phyloP scores from a whole-genome alignment of 768 basidiomycete species.

The Sutorius australiensis region DNA sequence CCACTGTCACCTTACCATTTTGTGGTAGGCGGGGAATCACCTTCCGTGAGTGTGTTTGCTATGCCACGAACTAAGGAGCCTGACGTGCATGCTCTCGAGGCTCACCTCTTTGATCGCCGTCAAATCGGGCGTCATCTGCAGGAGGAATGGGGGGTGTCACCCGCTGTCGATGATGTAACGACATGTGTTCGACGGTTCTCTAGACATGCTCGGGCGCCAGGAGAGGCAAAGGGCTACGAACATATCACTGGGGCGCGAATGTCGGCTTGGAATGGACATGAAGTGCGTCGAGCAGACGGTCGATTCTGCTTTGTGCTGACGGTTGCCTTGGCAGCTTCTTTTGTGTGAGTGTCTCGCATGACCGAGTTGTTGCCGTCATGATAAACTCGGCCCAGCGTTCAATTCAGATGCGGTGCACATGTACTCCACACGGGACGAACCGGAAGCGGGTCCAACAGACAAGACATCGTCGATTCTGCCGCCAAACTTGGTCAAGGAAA shows the following conservation, averaged over 20 bases:
- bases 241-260: constrained; percentile 78
- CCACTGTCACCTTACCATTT: constrained; percentile 79
- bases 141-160: constrained; percentile 68
- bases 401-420: constrained; percentile 69
- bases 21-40: constrained; percentile 78
- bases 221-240: constrained; percentile 40
- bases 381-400: constrained; percentile 48
- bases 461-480: constrained; percentile 26
- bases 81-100: constrained; percentile 10
- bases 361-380: constrained; percentile 1
- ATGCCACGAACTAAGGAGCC: neutral
- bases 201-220: constrained; percentile 35
- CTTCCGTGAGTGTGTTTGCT: constrained; percentile 51
- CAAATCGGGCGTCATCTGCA: constrained; percentile 57
- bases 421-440: constrained; percentile 68
- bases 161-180: constrained; percentile 47
- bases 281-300: constrained; percentile 41
- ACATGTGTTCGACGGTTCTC: constrained; percentile 84
- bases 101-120: constrained; percentile 70
- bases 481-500: constrained; percentile 21
- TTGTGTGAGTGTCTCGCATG: constrained; percentile 45
- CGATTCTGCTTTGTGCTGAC: constrained; percentile 9
- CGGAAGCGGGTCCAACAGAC: constrained; percentile 27
- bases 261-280: constrained; percentile 67
- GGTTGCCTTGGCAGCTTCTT: constrained; percentile 44